Base-by-base conservation (phyloP, 768 basidiomycete genomes). In the Lentinula guzmanii region DNA sequence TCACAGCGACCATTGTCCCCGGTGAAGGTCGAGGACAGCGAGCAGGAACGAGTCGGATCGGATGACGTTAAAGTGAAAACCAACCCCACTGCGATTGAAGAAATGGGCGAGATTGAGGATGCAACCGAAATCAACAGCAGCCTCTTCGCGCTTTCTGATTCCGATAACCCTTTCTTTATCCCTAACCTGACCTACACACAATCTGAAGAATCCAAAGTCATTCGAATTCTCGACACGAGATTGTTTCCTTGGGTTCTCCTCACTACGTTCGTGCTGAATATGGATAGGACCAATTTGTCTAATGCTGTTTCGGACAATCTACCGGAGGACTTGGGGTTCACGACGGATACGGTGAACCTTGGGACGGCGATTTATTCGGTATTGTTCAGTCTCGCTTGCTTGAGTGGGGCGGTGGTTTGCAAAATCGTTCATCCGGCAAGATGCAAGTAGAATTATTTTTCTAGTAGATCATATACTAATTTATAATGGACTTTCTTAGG, bases 251-350 rank as follows among this genome's bases (percentile, higher is more conserved):
- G 70, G 65, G 72, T 77, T 33, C 68, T 76, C 24, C 48, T 72
- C 54, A 75, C 74, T 21, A 75, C 68, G 1, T 70, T 71, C 37
- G 70, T 70, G 16, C 63, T 71, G 52, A 78, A 77, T 64, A 77
- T 78, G 76, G 77, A 78, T 48, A 69, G 76, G 5, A 78, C 77
- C 13, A 78, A 78, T 63, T 69, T 71, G 62, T 75, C 75, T 7
- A 78, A 78, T 56, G 77, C 77, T 1, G 73, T 77, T 35, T 76
- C 75, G 31, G 77, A 78, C 64, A 74, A 75, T 52, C 62, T 78
- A 5, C 74, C 76, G 0, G 65, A 63, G 8, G 75, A 78, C 61
- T 65, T 78, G 13, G 77, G 77, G 2, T 78, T 78, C 58, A 75
- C 69, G 10, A 76, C 77, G 43, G 65, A 76, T 53, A 72, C 72